Evolutionary conservation across 306 rosid genomes (phyloP).

Genomic region (Albizia julibrissin): DNA sequence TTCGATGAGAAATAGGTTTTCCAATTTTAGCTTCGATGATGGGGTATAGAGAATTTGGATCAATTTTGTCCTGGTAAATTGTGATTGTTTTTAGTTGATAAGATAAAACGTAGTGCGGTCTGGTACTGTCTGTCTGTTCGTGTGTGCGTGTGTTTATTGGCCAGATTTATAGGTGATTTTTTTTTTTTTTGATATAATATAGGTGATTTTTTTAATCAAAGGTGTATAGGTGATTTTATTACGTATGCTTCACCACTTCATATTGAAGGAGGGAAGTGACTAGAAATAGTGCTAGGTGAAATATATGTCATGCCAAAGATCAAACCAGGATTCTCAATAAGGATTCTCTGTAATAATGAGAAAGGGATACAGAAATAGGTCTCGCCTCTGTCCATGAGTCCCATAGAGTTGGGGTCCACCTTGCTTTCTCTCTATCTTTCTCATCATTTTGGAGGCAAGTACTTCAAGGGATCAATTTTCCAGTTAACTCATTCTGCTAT

Average conservation of each 20-base stretch:
- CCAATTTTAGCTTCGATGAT: slow-evolving; percentile 27
- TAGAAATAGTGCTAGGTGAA: slow-evolving; percentile 23
- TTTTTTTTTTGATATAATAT: no score
- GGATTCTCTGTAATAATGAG: background rate
- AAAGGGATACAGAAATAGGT: background rate
- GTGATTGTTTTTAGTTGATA: slow-evolving; percentile 40
- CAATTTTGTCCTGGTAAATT: slow-evolving; percentile 46
- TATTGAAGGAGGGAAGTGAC: slow-evolving; percentile 26
- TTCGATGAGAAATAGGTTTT: slow-evolving; percentile 40
- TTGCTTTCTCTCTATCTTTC: background rate
- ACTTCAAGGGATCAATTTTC: background rate
- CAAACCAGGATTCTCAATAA: background rate
- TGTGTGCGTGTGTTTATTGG: background rate
- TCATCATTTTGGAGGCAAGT: background rate
- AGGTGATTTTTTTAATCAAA: no score
- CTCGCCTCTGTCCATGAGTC: background rate
- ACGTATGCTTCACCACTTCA: slow-evolving; percentile 18
- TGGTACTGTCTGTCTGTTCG: slow-evolving; percentile 8
- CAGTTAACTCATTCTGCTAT: slow-evolving; percentile 15
- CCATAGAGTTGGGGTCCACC: background rate
- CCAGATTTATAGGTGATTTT: slow-evolving; percentile 22
- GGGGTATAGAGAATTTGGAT: slow-evolving; percentile 40
- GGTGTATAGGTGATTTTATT: slow-evolving; percentile 33
- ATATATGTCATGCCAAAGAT: background rate
- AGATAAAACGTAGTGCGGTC: slow-evolving; percentile 41